Percentiles rank a stretch among this genome's conserved stretches.
Conservation (phyloP, 1,139 yeast genomes). For the Blastobotrys buckinghamii region DNA sequence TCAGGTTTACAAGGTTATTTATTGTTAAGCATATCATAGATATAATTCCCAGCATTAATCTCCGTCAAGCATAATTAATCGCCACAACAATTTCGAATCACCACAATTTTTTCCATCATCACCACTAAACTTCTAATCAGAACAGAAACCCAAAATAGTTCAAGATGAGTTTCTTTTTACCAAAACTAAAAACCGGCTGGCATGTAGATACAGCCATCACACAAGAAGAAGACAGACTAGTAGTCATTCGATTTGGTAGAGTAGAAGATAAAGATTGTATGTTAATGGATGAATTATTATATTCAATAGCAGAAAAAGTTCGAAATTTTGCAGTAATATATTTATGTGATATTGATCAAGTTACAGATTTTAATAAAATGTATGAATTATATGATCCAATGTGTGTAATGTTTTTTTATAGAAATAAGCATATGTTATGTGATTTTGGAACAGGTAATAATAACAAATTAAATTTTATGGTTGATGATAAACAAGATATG, state of each 20-base stretch:
- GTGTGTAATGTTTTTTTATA: conserved; percentile 86
- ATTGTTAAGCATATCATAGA: no score
- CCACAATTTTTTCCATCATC: conserved; percentile 2
- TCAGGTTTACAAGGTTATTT: no score
- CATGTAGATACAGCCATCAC: conserved; percentile 96
- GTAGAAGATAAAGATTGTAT: conserved; percentile 74
- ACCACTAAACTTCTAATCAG: no score
- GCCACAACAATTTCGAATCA: no score
- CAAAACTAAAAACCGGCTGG: conserved; percentile 89
- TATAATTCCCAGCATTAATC: no score
- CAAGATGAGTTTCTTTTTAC: conserved; percentile 77
- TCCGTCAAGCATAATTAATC: no score
- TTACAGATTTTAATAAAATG: conserved; percentile 88
- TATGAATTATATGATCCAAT: conserved; percentile 89
- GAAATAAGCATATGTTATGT: conserved; percentile 95
- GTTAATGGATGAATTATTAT: conserved; percentile 84
- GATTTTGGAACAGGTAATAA: conserved; percentile 98
- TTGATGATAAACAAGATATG: conserved; percentile 80
- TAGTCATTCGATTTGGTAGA: conserved; percentile 81
- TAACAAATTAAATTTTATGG: conserved; percentile 78
- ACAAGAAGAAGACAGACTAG: conserved; percentile 79
- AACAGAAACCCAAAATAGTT: conserved; percentile 31
- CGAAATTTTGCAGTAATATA: conserved; percentile 85
- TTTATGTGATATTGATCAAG: conserved; percentile 81
- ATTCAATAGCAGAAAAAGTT: conserved; percentile 73